Evolutionary conservation across 371 early-diverging fungal species (phyloP).

Genomic region (Blyttiomyces sp.): DNA sequence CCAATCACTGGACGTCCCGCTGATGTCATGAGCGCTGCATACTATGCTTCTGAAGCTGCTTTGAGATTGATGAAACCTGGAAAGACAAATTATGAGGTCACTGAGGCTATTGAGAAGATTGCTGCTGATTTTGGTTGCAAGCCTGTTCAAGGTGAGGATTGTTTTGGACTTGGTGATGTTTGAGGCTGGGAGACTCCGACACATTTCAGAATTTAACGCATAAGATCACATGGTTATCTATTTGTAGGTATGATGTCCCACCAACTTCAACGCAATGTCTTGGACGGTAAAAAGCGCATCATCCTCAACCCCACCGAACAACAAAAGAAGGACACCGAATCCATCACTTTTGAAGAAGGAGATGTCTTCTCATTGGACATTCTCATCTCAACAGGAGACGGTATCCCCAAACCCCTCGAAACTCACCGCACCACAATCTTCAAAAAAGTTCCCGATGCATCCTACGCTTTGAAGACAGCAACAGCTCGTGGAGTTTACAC

Average conservation of each 20-base stretch:
- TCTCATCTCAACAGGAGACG: constrained; percentile 77
- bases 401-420: constrained; percentile 60
- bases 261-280: constrained; percentile 76
- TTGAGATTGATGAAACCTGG: constrained; percentile 83
- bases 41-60: constrained; percentile 49
- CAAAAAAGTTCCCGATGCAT: constrained; percentile 72
- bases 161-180: too few species aligned
- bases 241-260: constrained; percentile 66
- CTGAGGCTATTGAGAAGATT: constrained; percentile 71
- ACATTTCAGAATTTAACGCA: background rate
- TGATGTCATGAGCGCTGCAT: constrained; percentile 84
- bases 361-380: constrained; percentile 46
- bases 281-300: constrained; percentile 85
- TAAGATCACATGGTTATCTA: background rate
- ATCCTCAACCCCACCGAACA: constrained; percentile 78
- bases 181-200: too few species aligned
- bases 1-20: constrained; percentile 84
- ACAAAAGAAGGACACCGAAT: constrained; percentile 64
- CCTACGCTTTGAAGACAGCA: constrained; percentile 84
- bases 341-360: constrained; percentile 73
- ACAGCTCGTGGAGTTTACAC: constrained; percentile 71
- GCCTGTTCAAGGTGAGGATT: constrained; percentile 72
- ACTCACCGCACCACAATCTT: constrained; percentile 73
- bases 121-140: constrained; percentile 78
- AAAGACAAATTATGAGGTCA: constrained; percentile 69